Evolutionary conservation across 2,329 filamentous ascomycete genomes (phyloP).

Genomic region (Colletotrichum godetiae): DNA sequence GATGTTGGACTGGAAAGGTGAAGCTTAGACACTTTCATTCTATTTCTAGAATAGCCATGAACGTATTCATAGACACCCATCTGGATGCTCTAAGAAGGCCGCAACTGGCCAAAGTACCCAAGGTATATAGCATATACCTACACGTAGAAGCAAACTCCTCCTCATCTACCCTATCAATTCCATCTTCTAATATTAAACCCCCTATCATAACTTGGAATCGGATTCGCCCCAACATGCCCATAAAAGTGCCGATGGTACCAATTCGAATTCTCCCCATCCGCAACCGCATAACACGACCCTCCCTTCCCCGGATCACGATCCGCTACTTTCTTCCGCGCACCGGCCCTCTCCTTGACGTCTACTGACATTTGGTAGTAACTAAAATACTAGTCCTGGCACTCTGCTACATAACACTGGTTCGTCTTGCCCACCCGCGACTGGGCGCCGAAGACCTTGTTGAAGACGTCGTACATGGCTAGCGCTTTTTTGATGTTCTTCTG

Average conservation of each 20-base stretch:
- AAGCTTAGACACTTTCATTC: too few relatives aligned
- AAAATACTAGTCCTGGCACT: not conserved
- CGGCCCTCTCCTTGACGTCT: not conserved
- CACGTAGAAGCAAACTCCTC: not conserved
- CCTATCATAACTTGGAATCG: conserved; percentile 16
- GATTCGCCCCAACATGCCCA: not conserved
- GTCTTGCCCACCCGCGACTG: not conserved
- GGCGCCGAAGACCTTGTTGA: not conserved
- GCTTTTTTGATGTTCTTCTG: not conserved
- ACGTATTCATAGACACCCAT: too few relatives aligned
- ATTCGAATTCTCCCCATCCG: not conserved
- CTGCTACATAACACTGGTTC: conserved; percentile 11
- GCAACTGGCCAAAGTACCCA: too few relatives aligned
- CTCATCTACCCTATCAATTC: not conserved
- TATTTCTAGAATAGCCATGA: too few relatives aligned
- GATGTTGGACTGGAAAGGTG: too few relatives aligned
- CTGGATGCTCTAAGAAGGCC: too few relatives aligned
- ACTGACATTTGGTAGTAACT: conserved; percentile 8
- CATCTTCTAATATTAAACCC: not conserved
- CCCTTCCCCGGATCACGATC: not conserved
- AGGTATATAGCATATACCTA: too few relatives aligned
- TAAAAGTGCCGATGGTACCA: not conserved
- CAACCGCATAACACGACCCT: not conserved
- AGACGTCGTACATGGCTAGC: not conserved
- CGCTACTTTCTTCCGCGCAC: not conserved